Conservation (phyloP, 768 basidiomycete species). For the Mycena rosella region DNA sequence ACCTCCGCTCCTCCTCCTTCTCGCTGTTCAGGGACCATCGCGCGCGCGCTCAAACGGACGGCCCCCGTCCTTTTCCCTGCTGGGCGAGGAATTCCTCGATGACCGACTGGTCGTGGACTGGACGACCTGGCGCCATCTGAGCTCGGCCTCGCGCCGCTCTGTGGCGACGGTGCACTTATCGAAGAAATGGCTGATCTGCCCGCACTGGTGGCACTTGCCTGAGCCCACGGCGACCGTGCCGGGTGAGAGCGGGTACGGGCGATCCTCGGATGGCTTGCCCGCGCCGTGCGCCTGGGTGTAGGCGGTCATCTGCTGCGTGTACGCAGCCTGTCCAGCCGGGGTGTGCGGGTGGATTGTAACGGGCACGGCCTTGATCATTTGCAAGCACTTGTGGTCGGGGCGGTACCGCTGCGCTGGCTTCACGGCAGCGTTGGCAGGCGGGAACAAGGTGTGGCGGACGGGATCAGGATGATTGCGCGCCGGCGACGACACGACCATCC, state of each 20-base stretch:
- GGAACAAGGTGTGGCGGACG: no score
- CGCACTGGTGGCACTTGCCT: conserved; percentile 41
- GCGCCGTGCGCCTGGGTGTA: conserved; percentile 11
- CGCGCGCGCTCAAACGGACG: conserved; percentile 15
- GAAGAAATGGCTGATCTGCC: conserved; percentile 26
- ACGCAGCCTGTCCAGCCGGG: conserved; percentile 24
- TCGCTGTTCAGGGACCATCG: neutral
- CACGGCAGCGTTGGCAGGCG: no score
- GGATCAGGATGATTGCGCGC: no score
- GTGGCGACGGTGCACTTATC: conserved; percentile 3
- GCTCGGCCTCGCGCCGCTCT: conserved; percentile 15
- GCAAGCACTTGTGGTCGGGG: no score
- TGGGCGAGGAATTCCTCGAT: conserved; percentile 9
- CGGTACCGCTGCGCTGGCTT: no score
- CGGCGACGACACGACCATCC: neutral
- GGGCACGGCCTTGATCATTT: no score
- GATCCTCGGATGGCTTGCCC: conserved; percentile 13
- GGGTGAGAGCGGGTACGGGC: conserved; percentile 40
- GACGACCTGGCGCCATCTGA: conserved; percentile 37
- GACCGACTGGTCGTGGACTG: neutral
- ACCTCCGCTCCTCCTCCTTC: neutral
- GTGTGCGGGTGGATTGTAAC: conserved; percentile 32
- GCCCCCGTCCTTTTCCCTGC: conserved; percentile 29
- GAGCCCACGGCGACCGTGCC: conserved; percentile 37
- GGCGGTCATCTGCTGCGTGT: conserved; percentile 19